These are phyloP conservation scores for Ganoderma lucidum DNA, from an alignment of 1,284 basidiomycete genomes.

Conservation along the genomic window DNA sequence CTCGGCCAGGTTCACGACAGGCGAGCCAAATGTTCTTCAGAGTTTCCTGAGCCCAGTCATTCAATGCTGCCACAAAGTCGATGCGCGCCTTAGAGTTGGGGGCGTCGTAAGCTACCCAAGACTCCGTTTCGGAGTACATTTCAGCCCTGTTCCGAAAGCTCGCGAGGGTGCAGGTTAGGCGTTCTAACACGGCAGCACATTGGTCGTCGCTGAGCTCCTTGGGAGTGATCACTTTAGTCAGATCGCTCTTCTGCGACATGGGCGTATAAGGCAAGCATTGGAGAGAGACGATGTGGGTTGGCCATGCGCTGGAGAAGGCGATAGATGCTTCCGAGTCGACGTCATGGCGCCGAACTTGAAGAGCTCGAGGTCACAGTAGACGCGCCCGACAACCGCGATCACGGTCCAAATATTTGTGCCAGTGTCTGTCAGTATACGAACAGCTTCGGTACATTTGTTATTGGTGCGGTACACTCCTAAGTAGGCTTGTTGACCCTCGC, in stretches of 20 bases:
- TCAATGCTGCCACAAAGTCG: conserved; percentile 47
- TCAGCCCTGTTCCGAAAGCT: conserved; percentile 54
- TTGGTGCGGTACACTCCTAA: neutral
- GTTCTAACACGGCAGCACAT: conserved; percentile 50
- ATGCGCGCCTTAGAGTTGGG: conserved; percentile 36
- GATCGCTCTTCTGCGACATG: conserved; percentile 37
- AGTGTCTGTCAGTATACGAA: conserved; percentile 25
- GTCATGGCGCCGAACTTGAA: conserved; percentile 10
- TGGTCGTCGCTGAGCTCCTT: conserved; percentile 48
- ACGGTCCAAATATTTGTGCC: conserved; percentile 27
- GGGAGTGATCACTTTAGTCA: conserved; percentile 51
- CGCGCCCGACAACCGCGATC: neutral
- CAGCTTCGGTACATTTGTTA: neutral
- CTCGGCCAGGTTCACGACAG: conserved; percentile 55
- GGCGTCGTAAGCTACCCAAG: conserved; percentile 38
- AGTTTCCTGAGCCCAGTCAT: conserved; percentile 56
- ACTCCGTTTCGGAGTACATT: conserved; percentile 51
- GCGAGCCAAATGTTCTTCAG: conserved; percentile 55
- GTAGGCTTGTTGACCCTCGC: neutral
- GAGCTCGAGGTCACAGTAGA: neutral
- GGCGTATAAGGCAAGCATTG: conserved; percentile 7
- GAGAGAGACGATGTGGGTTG: neutral
- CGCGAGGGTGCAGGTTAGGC: conserved; percentile 55
- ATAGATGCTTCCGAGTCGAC: conserved; percentile 10
- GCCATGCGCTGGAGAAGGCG: neutral